Evolutionary conservation across 116 monocot species (phyloP).

Genomic region (Papilionanthe hybrid): DNA sequence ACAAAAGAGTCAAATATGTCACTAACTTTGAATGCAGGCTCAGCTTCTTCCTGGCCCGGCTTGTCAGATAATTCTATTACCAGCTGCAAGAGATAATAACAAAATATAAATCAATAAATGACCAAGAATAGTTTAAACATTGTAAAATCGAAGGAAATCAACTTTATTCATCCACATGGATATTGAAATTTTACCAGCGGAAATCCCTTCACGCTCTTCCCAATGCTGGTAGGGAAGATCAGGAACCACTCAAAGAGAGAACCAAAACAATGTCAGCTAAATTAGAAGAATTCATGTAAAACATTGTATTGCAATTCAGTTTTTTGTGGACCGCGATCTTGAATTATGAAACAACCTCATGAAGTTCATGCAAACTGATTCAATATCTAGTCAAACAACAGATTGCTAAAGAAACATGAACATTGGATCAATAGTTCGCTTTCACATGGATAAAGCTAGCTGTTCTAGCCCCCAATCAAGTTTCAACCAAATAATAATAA

Average conservation of each 20-base stretch:
- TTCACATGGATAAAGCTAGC: not conserved
- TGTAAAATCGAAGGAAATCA: conserved; percentile 1
- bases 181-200: conserved; percentile 53
- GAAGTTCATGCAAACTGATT: not conserved
- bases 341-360: not conserved
- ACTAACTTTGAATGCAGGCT: conserved; percentile 83
- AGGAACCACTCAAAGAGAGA: conserved; percentile 64
- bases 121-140: not conserved
- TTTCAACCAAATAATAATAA: not conserved
- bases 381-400: not conserved
- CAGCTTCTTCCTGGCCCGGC: conserved; percentile 79
- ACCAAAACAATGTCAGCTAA: conserved; percentile 31
- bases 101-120: not conserved
- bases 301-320: not conserved
- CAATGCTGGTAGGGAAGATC: conserved; percentile 59
- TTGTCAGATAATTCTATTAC: conserved; percentile 95
- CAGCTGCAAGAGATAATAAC: conserved; percentile 43
- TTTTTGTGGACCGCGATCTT: not conserved
- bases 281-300: not conserved
- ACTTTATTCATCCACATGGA: not conserved
- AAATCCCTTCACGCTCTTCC: conserved; percentile 63
- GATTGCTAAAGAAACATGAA: not conserved
- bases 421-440: not conserved
- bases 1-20: not conserved
- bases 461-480: not conserved